Conservation (phyloP, 2,329 filamentous ascomycete species). For the Aspergillus niger region DNA sequence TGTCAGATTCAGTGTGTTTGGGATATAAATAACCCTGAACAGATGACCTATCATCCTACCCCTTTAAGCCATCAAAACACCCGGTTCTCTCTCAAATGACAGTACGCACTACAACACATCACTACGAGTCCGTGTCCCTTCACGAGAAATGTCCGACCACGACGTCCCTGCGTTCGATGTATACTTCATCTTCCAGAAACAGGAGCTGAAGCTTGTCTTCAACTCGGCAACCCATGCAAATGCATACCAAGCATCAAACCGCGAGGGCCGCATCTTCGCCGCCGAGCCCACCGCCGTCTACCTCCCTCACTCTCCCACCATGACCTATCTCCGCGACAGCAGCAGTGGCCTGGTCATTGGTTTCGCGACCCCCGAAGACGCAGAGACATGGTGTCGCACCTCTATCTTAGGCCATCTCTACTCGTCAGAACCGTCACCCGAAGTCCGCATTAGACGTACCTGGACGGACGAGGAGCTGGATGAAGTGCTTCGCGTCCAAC, state of each 20-base stretch:
- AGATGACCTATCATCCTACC: not conserved
- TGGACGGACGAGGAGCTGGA: slow-evolving; percentile 2
- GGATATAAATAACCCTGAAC: too few species aligned
- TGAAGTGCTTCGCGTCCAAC: not conserved
- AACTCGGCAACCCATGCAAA: not conserved
- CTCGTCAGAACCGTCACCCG: not conserved
- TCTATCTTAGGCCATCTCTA: not conserved
- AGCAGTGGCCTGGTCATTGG: not conserved
- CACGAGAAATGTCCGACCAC: slow-evolving; percentile 2
- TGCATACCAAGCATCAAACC: slow-evolving; percentile 6
- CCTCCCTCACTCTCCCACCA: not conserved
- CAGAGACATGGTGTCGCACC: not conserved
- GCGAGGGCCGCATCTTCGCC: slow-evolving; percentile 10
- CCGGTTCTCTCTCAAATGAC: not conserved
- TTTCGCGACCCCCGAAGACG: not conserved
- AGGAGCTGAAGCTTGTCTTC: slow-evolving; percentile 12
- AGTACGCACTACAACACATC: not conserved
- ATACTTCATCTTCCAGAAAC: slow-evolving; percentile 9
- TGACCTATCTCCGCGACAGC: slow-evolving; percentile 8
- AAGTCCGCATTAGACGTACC: not conserved
- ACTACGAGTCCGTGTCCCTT: not conserved
- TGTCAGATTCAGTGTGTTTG: too few species aligned
- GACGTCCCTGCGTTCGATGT: not conserved
- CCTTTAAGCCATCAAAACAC: not conserved
- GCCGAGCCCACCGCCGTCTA: not conserved